Percentiles rank a stretch among this genome's conserved stretches.
Evolutionary conservation across 2,329 filamentous ascomycete genomes (phyloP).

Genomic region (Colletotrichum filicis): DNA sequence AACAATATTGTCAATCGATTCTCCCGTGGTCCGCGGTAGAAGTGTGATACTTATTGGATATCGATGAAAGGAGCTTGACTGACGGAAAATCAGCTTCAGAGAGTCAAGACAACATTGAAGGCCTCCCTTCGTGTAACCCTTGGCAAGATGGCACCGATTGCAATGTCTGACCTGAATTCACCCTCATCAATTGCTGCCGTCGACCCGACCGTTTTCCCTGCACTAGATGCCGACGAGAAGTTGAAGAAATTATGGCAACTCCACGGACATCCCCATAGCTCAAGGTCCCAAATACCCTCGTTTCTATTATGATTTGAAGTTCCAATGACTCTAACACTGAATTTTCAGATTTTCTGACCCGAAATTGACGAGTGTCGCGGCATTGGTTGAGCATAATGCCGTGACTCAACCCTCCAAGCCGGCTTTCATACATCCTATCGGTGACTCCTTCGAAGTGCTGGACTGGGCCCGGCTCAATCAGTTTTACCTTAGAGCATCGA

Average conservation of each 20-base stretch:
- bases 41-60: too few species aligned
- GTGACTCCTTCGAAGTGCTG: conserved; percentile 1
- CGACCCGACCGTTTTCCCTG: conserved; percentile 15
- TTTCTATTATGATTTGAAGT: rapidly evolving
- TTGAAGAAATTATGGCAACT: conserved; percentile 10
- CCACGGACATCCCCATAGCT: conserved; percentile 23
- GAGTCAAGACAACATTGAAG: background rate
- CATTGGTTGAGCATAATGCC: conserved; percentile 20
- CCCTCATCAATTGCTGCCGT: background rate
- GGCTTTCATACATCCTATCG: conserved; percentile 15
- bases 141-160: conserved; percentile 24
- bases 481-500: background rate
- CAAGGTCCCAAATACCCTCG: background rate
- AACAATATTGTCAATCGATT: background rate
- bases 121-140: background rate
- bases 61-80: too few species aligned
- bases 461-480: background rate
- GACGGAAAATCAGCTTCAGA: background rate
- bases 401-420: background rate
- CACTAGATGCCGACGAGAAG: conserved; percentile 6
- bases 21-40: too few species aligned
- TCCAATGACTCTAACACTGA: background rate
- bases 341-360: conserved; percentile 7
- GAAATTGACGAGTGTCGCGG: conserved; percentile 10
- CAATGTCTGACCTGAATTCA: conserved; percentile 4